Conservation (phyloP, 2,329 filamentous ascomycete species). For the Fonsecaea nubica region DNA sequence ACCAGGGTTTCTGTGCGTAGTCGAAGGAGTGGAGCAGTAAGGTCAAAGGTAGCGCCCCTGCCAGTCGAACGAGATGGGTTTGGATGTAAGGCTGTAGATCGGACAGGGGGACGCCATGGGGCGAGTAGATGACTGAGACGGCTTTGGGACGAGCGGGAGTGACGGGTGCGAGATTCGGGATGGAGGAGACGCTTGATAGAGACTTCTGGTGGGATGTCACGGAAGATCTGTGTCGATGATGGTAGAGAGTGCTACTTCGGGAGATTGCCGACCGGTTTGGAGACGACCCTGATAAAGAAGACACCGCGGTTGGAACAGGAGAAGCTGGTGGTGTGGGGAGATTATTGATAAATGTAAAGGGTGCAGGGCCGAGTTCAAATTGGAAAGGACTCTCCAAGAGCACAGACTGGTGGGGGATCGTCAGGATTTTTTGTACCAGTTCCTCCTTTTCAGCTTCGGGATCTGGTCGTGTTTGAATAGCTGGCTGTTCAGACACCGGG, state of each 20-base stretch:
- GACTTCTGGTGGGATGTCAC: constrained; percentile 26
- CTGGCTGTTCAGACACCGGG: constrained; percentile 19
- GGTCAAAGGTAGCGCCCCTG: constrained; percentile 57
- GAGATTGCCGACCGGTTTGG: constrained; percentile 24
- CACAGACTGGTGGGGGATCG: constrained; percentile 21
- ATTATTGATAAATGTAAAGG: constrained; percentile 17
- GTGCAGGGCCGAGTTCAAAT: constrained; percentile 23
- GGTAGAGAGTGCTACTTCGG: constrained; percentile 32
- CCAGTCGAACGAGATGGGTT: constrained; percentile 51
- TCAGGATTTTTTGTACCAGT: constrained; percentile 23
- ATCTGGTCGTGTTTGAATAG: constrained; percentile 13
- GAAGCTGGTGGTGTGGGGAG: constrained; percentile 37
- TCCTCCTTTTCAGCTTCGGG: constrained; percentile 11
- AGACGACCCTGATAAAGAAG: constrained; percentile 4
- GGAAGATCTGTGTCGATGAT: constrained; percentile 17
- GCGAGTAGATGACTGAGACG: constrained; percentile 61
- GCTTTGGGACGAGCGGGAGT: constrained; percentile 42
- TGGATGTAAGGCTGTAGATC: constrained; percentile 57
- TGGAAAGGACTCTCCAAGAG: constrained; percentile 25
- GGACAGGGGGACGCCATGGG: constrained; percentile 57
- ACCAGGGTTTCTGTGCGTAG: constrained; percentile 60
- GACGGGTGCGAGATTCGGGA: constrained; percentile 27
- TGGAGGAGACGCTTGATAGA: constrained; percentile 35
- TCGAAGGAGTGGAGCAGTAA: constrained; percentile 61
- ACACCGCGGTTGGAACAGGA: constrained; percentile 4